Conservation (phyloP, 2,329 filamentous ascomycete genomes). For the Fonsecaea nubica region DNA sequence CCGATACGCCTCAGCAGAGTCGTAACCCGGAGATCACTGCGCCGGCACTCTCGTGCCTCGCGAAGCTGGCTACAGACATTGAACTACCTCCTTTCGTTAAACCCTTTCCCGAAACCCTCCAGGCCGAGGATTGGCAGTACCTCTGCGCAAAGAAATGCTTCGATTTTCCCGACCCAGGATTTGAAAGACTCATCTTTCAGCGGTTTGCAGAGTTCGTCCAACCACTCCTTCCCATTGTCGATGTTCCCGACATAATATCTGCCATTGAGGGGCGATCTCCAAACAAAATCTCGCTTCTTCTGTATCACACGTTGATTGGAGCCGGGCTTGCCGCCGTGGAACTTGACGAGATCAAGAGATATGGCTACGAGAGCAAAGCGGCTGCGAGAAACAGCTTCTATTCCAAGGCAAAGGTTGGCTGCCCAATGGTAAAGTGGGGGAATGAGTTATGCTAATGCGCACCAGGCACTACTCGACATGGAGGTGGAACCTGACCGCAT, state of each 20-base stretch:
- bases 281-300: slow-evolving; percentile 1
- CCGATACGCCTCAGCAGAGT: slow-evolving; percentile 51
- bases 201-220: slow-evolving; percentile 8
- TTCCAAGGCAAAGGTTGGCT: slow-evolving; percentile 5
- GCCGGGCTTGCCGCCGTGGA: slow-evolving; percentile 4
- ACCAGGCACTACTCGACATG: slow-evolving; percentile 5
- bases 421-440: not conserved
- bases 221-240: slow-evolving; percentile 1
- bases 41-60: not conserved
- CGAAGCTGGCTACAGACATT: slow-evolving; percentile 3
- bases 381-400: slow-evolving; percentile 10
- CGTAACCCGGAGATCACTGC: slow-evolving; percentile 33
- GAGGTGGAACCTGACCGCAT: slow-evolving; percentile 6
- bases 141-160: slow-evolving; percentile 8
- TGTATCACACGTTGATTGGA: slow-evolving; percentile 2
- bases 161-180: slow-evolving; percentile 1
- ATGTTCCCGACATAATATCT: not conserved
- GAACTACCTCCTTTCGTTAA: slow-evolving; percentile 4
- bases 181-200: slow-evolving; percentile 1
- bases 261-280: not conserved
- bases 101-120: slow-evolving; percentile 6
- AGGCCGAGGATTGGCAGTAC: slow-evolving; percentile 8
- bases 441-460: not conserved
- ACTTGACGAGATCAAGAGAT: slow-evolving; percentile 2
- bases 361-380: slow-evolving; percentile 9